Percentiles rank a stretch among this genome's conserved stretches.
Evolutionary conservation across 495 filamentous ascomycete genomes (phyloP).

Genomic region (Annulohypoxylon stygium): DNA sequence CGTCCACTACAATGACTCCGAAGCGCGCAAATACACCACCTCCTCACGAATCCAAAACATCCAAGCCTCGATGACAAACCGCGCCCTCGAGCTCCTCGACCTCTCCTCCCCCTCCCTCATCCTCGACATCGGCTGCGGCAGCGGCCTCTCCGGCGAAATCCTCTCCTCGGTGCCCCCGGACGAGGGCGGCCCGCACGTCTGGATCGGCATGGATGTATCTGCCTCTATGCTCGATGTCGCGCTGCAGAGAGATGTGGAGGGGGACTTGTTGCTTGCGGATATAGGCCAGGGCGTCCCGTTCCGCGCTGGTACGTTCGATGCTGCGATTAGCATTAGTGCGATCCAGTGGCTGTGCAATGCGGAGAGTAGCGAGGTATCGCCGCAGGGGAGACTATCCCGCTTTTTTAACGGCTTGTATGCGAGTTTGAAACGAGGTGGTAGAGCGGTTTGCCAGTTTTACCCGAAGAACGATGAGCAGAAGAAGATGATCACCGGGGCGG

Average conservation of each 20-base stretch:
- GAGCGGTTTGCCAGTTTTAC: slow-evolving; percentile 97
- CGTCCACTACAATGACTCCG: slow-evolving; percentile 95
- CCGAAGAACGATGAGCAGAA: slow-evolving; percentile 94
- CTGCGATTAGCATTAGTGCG: slow-evolving; percentile 92
- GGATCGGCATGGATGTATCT: slow-evolving; percentile 97
- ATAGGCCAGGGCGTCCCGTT: slow-evolving; percentile 97
- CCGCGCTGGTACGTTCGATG: slow-evolving; percentile 91
- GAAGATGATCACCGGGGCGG: slow-evolving; percentile 88
- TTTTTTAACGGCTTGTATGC: slow-evolving; percentile 96
- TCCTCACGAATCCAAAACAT: slow-evolving; percentile 94
- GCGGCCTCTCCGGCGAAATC: slow-evolving; percentile 93
- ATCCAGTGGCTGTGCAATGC: slow-evolving; percentile 99
- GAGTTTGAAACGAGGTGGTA: slow-evolving; percentile 83
- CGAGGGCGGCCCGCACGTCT: slow-evolving; percentile 87
- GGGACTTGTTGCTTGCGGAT: slow-evolving; percentile 91
- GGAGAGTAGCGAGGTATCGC: slow-evolving; percentile 83
- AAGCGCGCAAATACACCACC: slow-evolving; percentile 97
- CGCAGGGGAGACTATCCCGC: slow-evolving; percentile 77
- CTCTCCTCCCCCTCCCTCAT: slow-evolving; percentile 85
- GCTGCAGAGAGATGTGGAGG: slow-evolving; percentile 89
- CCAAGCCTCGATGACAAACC: slow-evolving; percentile 92
- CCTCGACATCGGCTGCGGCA: slow-evolving; percentile 95
- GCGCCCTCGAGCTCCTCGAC: slow-evolving; percentile 89
- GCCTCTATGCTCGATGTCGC: slow-evolving; percentile 93
- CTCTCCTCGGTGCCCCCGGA: slow-evolving; percentile 74